These are phyloP conservation scores for Acacia melanoxylon DNA, from an alignment of 306 rosid genomes.

Conservation along the genomic window DNA sequence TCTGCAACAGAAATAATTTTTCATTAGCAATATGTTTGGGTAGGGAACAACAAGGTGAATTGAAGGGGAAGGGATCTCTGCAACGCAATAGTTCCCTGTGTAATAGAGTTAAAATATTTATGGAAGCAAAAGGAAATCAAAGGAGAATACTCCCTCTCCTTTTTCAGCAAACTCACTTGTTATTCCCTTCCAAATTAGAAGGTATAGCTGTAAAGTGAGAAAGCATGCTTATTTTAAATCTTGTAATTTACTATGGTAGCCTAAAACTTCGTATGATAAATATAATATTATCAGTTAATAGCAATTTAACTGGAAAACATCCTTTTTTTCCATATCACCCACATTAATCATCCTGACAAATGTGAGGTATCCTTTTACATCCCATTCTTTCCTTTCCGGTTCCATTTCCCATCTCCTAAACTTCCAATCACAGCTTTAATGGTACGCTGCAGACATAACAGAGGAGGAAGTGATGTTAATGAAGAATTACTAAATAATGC, in stretches of 20 bases:
- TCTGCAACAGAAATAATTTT: conserved; percentile 46
- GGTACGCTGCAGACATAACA: not conserved
- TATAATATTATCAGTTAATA: not conserved
- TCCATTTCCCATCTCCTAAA: not conserved
- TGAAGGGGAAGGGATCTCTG: not conserved
- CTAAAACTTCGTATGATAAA: not conserved
- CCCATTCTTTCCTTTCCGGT: not conserved
- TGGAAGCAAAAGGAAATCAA: not conserved
- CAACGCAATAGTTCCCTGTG: not conserved
- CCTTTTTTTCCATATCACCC: not conserved
- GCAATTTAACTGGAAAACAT: not conserved
- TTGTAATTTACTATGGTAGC: not conserved
- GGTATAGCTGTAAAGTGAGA: not conserved
- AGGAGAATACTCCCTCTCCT: not conserved
- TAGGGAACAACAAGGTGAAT: not conserved
- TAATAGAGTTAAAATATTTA: not conserved
- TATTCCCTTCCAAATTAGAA: not conserved
- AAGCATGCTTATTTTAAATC: not conserved
- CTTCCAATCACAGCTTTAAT: not conserved
- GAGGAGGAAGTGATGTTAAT: not conserved
- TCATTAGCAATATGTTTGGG: not conserved
- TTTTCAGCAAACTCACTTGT: not conserved
- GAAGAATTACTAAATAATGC: not conserved
- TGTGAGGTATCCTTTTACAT: not conserved
- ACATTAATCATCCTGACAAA: not conserved